Conservation (phyloP, 352 stramenopile species). For the Pythium pyrilobum region DNA sequence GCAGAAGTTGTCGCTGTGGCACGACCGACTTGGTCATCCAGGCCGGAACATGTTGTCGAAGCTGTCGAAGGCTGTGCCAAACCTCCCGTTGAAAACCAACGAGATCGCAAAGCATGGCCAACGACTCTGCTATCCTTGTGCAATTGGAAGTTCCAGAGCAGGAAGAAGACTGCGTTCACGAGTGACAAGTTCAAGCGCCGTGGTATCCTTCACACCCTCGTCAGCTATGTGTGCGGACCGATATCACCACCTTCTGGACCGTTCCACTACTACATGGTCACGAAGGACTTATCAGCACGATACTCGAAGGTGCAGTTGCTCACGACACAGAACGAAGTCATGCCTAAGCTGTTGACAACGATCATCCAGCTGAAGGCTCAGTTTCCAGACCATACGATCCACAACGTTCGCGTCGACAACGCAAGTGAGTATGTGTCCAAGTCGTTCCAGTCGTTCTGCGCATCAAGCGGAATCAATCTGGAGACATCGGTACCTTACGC, state of each 20-base stretch:
- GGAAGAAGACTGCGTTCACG: neutral
- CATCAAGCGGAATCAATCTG: conserved; percentile 11
- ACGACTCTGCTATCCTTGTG: neutral
- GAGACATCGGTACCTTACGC: conserved; percentile 12
- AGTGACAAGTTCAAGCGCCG: conserved; percentile 3
- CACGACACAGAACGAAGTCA: conserved; percentile 12
- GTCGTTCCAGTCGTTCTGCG: conserved; percentile 14
- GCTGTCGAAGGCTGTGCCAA: neutral
- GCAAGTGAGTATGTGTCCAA: conserved; percentile 10
- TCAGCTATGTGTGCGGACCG: conserved; percentile 15
- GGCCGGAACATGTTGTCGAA: conserved; percentile 3
- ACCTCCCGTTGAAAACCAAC: neutral
- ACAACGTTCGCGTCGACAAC: conserved; percentile 11
- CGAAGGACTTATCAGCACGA: conserved; percentile 6
- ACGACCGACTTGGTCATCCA: conserved; percentile 4
- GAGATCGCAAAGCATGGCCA: neutral
- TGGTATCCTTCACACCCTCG: conserved; percentile 1
- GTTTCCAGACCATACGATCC: conserved; percentile 14
- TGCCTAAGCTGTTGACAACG: conserved; percentile 11
- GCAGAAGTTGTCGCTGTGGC: neutral
- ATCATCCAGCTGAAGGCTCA: conserved; percentile 18
- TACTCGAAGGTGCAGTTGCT: conserved; percentile 12
- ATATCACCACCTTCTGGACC: conserved; percentile 11
- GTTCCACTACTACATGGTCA: conserved; percentile 19
- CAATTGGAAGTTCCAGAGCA: conserved; percentile 10